These are phyloP conservation scores for Tricholomella constricta DNA, from an alignment of 768 basidiomycete genomes.

Conservation along the genomic window DNA sequence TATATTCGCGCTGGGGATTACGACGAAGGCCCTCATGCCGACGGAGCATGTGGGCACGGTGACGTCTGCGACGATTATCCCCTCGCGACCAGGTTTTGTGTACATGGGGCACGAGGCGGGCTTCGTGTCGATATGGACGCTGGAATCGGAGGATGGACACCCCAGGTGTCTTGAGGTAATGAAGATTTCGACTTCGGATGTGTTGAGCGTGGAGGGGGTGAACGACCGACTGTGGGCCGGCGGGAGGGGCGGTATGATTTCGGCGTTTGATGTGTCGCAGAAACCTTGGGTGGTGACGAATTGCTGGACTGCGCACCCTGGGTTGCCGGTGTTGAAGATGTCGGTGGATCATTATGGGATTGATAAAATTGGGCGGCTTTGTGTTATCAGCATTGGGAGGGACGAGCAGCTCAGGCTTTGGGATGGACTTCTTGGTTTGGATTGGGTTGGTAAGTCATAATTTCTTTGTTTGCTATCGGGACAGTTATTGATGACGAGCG, in stretches of 20 bases:
- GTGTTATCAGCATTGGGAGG: slow-evolving; percentile 73
- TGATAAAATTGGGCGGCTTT: slow-evolving; percentile 63
- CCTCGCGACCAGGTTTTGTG: slow-evolving; percentile 63
- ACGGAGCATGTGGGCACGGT: slow-evolving; percentile 79
- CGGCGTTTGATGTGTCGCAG: slow-evolving; percentile 72
- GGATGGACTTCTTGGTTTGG: slow-evolving; percentile 85
- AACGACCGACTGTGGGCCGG: slow-evolving; percentile 87
- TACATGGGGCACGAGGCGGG: slow-evolving; percentile 95
- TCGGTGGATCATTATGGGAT: slow-evolving; percentile 76
- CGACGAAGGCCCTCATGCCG: slow-evolving; percentile 57
- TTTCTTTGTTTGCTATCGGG: neutral
- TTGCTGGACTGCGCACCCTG: slow-evolving; percentile 79
- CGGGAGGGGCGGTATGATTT: slow-evolving; percentile 76
- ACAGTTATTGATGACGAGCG: neutral
- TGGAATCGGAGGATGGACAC: slow-evolving; percentile 52
- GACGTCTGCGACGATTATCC: slow-evolving; percentile 76
- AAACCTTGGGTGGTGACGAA: slow-evolving; percentile 89
- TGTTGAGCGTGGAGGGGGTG: slow-evolving; percentile 84
- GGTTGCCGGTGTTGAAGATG: slow-evolving; percentile 63
- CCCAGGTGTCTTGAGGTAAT: slow-evolving; percentile 74
- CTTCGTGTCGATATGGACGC: slow-evolving; percentile 79
- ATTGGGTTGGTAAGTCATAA: slow-evolving; percentile 79
- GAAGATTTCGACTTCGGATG: slow-evolving; percentile 79
- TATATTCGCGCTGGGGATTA: slow-evolving; percentile 58
- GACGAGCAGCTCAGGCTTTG: slow-evolving; percentile 78